These are phyloP conservation scores for Lolium rigidum DNA, from an alignment of 176 grass and related monocot species.

Conservation along the genomic window DNA sequence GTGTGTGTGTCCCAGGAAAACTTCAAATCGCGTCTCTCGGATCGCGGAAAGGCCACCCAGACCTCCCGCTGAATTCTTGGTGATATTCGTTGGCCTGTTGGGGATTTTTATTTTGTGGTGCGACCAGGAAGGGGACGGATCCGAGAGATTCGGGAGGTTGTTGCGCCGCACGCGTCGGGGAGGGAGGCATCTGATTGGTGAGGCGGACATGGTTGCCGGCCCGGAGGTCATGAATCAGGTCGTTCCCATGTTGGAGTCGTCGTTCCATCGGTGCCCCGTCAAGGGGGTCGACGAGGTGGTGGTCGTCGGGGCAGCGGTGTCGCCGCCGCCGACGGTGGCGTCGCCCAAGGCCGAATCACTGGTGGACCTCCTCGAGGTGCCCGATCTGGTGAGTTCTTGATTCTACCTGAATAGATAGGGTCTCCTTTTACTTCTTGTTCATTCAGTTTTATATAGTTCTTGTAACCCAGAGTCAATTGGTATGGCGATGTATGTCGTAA, in stretches of 20 bases:
- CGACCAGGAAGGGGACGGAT: constrained; percentile 35
- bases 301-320: constrained; percentile 30
- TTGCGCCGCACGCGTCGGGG: neutral
- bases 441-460: too few relatives aligned
- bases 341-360: constrained; percentile 39
- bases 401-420: neutral
- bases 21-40: constrained; percentile 31
- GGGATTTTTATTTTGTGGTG: neutral
- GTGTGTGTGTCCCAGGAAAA: neutral
- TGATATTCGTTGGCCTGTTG: constrained; percentile 7
- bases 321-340: constrained; percentile 16
- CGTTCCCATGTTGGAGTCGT: constrained; percentile 57
- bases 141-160: constrained; percentile 30
- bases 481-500: neutral
- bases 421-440: too few relatives aligned
- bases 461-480: neutral
- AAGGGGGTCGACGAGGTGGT: constrained; percentile 48
- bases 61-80: constrained; percentile 5
- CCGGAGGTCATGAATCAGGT: constrained; percentile 75
- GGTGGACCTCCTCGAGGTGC: constrained; percentile 39
- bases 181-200: constrained; percentile 29
- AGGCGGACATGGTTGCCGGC: constrained; percentile 78
- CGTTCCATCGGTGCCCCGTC: constrained; percentile 46
- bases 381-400: constrained; percentile 67
- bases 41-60: constrained; percentile 43